phyloP scores from a whole-genome alignment of 306 rosid species.

The Cucurbita ficifolia region DNA sequence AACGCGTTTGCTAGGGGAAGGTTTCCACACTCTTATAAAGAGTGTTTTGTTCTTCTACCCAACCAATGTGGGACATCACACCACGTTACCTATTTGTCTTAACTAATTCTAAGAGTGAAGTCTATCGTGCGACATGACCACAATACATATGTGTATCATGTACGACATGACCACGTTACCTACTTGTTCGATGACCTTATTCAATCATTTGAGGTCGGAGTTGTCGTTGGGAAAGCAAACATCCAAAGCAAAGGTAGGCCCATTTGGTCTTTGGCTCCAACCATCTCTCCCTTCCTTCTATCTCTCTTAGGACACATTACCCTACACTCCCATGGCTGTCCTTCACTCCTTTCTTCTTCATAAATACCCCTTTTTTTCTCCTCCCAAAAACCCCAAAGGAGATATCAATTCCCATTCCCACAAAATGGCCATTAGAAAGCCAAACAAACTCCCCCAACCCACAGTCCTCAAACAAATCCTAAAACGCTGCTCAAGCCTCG shows the following conservation, averaged over 20 bases:
- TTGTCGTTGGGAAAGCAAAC: constrained; percentile 31
- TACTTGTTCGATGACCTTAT: too few species aligned
- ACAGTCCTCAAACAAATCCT: constrained; percentile 70
- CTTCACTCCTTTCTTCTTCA: not conserved
- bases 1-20: too few species aligned
- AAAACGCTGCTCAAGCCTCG: constrained; percentile 67
- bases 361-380: constrained; percentile 3
- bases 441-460: constrained; percentile 51
- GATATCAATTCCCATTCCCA: not conserved
- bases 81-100: too few species aligned
- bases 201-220: constrained; percentile 20
- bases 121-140: too few species aligned
- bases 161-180: too few species aligned
- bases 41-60: too few species aligned
- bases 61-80: too few species aligned
- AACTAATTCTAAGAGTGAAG: too few species aligned
- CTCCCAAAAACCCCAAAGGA: not conserved
- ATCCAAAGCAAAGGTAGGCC: constrained; percentile 20
- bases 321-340: constrained; percentile 1
- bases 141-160: too few species aligned
- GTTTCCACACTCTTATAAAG: too few species aligned
- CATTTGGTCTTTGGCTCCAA: constrained; percentile 37
- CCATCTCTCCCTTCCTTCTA: not conserved
- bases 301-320: not conserved
- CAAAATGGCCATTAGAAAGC: constrained; percentile 60